phyloP scores from a whole-genome alignment of 1,139 yeast genomes.

The Debaryomycetaceae sp. region DNA sequence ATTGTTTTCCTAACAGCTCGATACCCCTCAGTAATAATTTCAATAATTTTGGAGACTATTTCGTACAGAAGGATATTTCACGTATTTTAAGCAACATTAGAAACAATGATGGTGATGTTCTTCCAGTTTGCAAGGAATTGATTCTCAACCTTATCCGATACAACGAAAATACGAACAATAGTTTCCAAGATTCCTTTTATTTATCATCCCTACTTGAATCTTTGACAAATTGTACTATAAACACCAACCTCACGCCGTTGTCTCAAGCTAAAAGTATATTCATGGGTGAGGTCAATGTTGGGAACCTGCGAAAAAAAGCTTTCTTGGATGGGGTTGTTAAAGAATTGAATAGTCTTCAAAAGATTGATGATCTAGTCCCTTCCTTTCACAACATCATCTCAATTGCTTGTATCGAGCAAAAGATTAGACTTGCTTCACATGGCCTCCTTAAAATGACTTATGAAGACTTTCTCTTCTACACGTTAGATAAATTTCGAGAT shows the following conservation, averaged over 20 bases:
- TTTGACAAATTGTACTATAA: conserved; percentile 41
- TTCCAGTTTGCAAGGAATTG: conserved; percentile 58
- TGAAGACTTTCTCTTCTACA: conserved; percentile 48
- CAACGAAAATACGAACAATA: conserved; percentile 82
- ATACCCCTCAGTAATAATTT: conserved; percentile 83
- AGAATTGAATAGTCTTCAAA: conserved; percentile 68
- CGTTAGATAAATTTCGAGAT: conserved; percentile 45
- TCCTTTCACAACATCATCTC: conserved; percentile 63
- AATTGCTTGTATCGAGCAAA: conserved; percentile 54
- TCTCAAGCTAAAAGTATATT: conserved; percentile 19
- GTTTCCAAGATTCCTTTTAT: conserved; percentile 72
- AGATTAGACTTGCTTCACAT: conserved; percentile 54
- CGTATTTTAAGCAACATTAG: conserved; percentile 57
- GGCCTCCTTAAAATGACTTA: conserved; percentile 55
- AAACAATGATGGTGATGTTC: conserved; percentile 66
- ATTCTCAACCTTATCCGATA: conserved; percentile 71
- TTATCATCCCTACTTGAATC: conserved; percentile 57
- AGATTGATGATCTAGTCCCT: conserved; percentile 87
- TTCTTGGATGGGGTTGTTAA: conserved; percentile 27
- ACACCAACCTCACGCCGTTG: conserved; percentile 32
- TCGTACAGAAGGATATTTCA: conserved; percentile 69
- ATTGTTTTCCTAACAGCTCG: conserved; percentile 63
- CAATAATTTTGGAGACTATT: conserved; percentile 61
- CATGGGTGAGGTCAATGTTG: conserved; percentile 7
- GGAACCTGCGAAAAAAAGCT: conserved; percentile 13